Conservation (phyloP, 441 rosid genomes). For the Pelargonium myrrhifolium region DNA sequence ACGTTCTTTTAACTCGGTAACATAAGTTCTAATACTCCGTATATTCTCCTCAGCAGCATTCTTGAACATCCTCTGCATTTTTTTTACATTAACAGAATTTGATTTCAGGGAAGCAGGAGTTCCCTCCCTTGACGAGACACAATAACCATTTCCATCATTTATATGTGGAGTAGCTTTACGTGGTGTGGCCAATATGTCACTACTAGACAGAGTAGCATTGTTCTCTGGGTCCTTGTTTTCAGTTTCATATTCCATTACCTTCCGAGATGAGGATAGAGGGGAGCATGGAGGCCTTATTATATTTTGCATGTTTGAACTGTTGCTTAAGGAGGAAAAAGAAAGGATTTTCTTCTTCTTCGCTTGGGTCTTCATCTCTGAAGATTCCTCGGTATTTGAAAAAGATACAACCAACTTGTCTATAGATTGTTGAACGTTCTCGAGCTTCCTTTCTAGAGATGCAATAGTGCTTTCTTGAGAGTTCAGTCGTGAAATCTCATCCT, state of each 20-base stretch:
- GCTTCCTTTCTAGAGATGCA: constrained; percentile 84
- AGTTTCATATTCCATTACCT: constrained; percentile 57
- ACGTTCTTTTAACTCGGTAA: constrained; percentile 94
- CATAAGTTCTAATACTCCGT: constrained; percentile 84
- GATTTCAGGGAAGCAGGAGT: constrained; percentile 65
- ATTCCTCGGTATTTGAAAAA: constrained; percentile 53
- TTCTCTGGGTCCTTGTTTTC: constrained; percentile 82
- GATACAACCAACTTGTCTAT: constrained; percentile 93
- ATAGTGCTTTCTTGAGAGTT: constrained; percentile 93
- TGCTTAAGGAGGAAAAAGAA: constrained; percentile 67
- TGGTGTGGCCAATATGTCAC: constrained; percentile 29
- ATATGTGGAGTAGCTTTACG: constrained; percentile 67
- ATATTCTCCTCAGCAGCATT: constrained; percentile 99
- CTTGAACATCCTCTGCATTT: constrained; percentile 98
- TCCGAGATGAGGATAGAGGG: constrained; percentile 69
- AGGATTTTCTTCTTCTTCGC: constrained; percentile 63
- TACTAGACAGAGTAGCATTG: constrained; percentile 35
- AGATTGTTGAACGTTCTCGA: constrained; percentile 95
- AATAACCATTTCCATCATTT: constrained; percentile 69
- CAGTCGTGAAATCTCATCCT: constrained; percentile 94
- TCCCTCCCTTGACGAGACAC: constrained; percentile 73
- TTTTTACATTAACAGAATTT: constrained; percentile 93
- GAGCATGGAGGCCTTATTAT: constrained; percentile 89
- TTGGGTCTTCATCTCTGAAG: constrained; percentile 40
- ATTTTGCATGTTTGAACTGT: constrained; percentile 53